A percentile compares a stretch with the other conserved stretches of the same genome.
phyloP scores from a whole-genome alignment of 208 protist species.

The Naegleria lovaniensis region DNA sequence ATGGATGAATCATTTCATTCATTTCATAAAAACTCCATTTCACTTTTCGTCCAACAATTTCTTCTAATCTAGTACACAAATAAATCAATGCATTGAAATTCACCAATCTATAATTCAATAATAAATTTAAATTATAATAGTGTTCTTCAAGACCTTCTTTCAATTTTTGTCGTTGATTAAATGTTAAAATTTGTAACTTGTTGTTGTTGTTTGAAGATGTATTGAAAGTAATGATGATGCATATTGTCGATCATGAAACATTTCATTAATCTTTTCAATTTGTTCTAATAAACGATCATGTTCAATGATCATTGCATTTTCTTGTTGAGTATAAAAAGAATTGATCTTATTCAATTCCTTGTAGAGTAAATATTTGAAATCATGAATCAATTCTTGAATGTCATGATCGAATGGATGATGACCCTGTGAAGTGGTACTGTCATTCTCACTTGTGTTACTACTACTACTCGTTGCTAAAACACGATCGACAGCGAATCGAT shows the following conservation, averaged over 20 bases:
- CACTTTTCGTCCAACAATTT: neutral
- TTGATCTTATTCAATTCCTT: neutral
- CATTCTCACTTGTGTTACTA: no score
- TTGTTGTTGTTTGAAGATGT: neutral
- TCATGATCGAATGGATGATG: no score
- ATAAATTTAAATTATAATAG: slow-evolving; percentile 4
- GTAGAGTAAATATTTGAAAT: neutral
- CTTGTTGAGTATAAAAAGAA: neutral
- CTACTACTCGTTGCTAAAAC: no score
- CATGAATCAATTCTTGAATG: neutral
- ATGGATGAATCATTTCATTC: neutral
- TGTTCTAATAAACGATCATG: neutral
- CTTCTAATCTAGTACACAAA: neutral
- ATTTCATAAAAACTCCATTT: neutral
- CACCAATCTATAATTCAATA: neutral
- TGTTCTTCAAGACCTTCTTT: neutral
- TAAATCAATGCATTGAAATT: neutral
- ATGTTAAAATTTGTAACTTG: neutral
- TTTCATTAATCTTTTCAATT: neutral
- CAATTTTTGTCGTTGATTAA: neutral
- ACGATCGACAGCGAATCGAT: no score
- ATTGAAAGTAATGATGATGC: neutral
- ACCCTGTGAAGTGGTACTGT: no score
- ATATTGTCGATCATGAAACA: neutral
- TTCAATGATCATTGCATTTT: neutral